Evolutionary conservation across 768 basidiomycete species (phyloP), one percentile per base, ranked within the genome.

Genomic region (Cyclocybe aegerita): DNA sequence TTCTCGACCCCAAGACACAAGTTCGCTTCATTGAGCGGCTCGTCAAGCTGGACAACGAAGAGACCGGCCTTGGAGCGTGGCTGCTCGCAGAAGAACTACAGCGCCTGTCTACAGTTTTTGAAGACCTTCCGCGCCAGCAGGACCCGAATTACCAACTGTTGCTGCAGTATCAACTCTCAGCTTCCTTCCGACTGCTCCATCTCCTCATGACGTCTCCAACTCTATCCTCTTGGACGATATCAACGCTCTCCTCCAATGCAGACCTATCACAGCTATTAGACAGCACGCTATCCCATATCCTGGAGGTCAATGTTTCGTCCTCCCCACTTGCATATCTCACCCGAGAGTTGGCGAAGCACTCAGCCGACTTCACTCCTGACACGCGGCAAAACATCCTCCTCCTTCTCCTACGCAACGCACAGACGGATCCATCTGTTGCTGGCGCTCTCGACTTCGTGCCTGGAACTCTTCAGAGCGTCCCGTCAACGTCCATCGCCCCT

Each of bases 21-120:
- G 67, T 75, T 2, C 71, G 74, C 35, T 62, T 90, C 17, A 60
- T 90, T 23, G 67, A 75, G 41, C 75, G 81, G 4, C 71, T 91
- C 2, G 70, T 79, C 15, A 69, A 64, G 12, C 64, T 90, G 10
- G 90, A 92, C 54, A 64, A 71, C 4, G 82, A 80, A 2, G 63
- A 72, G 17, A 65, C 79, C 15, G 83, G 82, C 3, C 66, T 87
- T 2, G 85, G 80, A 12, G 84, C 87, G 52, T 92, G 88, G 87
- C 58, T 91, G 17, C 57, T 92, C 7, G 59, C 67, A n/a, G 80
- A 86, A 54, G 85, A 88, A 52, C 58, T 86, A 50, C 81, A 80
- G 61, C 66, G 73, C n/a, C 66, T 86, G 39, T 65, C 66, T 6
- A 64, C 63, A 9, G 60, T 66, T 15, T 65, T 82, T 15, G 17